Base-by-base conservation (phyloP, 2,329 filamentous ascomycete genomes). In the Cercospora sojina region DNA sequence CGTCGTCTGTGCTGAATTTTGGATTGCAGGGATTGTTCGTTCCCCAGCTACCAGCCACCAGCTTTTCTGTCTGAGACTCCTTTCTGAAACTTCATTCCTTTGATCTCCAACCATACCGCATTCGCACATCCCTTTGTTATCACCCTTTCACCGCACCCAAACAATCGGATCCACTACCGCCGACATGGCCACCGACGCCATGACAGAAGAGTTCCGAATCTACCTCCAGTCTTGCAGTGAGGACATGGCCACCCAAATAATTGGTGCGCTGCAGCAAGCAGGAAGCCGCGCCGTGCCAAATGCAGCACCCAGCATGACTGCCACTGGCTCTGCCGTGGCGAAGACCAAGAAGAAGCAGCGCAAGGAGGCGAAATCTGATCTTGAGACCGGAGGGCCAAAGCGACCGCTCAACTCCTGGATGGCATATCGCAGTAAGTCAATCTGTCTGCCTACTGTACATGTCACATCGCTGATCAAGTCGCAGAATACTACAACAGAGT, bases 401-500 rank as follows among this genome's bases (percentile, higher is more conserved):
- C 64, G 55, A 41, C 51, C 62, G 53, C 67, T 69, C 59, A 58
- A 63, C 43, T 70, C 61, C 57, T 67, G 68, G 66, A 65, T 71
- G 66, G 68, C 68, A 64, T 70, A 59, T 43, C 66, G 65, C 67
- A 66, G 27, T 29, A 7, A 29, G 27, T 29, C 8, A 5, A 29
- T 29, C 27, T 3, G 32, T 38, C 13, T 16, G 13, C 10, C 13
- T 16, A 9, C 13, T 16, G 32, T 16, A 38, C 32, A 16, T 38
- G 32, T 16, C 32, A 16, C 32, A 16, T 38, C 32, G 32, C 32
- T 38, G 13, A 38, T 16, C 10, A 12, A 5, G 13, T 16, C 13
- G 74, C 79, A 41, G 75, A 62, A 27, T 84, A 87, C 64, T 67
- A 62, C 62, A 61, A 57, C 41, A 38, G 35, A 62, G 23, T 67